These are phyloP conservation scores for Ramaria sp. DNA, from an alignment of 768 basidiomycete species.

Conservation along the genomic window DNA sequence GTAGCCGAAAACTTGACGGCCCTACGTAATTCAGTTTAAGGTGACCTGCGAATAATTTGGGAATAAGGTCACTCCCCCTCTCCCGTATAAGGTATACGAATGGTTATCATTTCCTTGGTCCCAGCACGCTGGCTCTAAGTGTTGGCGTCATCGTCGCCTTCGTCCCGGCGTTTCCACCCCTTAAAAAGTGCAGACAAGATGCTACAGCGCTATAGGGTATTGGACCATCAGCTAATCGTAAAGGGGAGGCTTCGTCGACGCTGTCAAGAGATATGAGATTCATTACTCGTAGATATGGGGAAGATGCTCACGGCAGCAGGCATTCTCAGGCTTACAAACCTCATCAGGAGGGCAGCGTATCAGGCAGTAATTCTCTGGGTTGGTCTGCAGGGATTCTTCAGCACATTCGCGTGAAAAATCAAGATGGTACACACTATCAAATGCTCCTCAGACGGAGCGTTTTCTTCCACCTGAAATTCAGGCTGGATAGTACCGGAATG, in stretches of 20 bases:
- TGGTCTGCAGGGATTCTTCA: conserved; percentile 25
- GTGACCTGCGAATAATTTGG: too few species aligned
- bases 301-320: conserved; percentile 70
- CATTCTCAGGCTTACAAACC: conserved; percentile 62
- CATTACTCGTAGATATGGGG: background rate
- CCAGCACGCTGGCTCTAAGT: too few species aligned
- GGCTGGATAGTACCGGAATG: conserved; percentile 94
- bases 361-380: conserved; percentile 37
- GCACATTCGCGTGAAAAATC: background rate
- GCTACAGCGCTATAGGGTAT: too few species aligned
- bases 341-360: conserved; percentile 63
- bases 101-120: too few species aligned
- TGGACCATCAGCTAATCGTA: background rate
- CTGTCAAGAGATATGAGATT: conserved; percentile 26
- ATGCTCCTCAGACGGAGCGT: conserved; percentile 33
- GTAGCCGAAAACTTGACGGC: too few species aligned
- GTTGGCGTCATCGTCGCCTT: too few species aligned
- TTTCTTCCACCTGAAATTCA: conserved; percentile 32
- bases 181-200: too few species aligned
- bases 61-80: too few species aligned
- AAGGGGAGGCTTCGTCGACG: conserved; percentile 20
- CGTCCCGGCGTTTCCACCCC: too few species aligned
- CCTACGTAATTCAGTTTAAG: too few species aligned
- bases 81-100: too few species aligned
- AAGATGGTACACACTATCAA: conserved; percentile 31